A percentile compares a stretch with the other conserved stretches of the same genome.
Conservation (phyloP, 2,329 filamentous ascomycete species). For the Cytospora piceae region DNA sequence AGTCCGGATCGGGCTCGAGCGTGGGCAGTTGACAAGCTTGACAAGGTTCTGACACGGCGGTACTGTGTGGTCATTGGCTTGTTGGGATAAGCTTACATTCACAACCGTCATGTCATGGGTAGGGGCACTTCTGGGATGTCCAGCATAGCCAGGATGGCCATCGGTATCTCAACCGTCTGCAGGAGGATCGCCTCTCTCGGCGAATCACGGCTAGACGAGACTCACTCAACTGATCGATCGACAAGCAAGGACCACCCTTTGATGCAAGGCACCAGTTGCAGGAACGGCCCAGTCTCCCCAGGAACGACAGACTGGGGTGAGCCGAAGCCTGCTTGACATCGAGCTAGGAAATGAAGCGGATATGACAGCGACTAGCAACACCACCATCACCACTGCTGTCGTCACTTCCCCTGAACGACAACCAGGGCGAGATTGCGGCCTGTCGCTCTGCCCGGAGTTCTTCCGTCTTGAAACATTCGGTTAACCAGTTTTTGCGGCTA, state of each 20-base stretch:
- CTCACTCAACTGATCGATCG: slow-evolving; percentile 5
- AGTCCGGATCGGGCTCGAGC: neutral
- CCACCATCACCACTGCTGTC: slow-evolving; percentile 13
- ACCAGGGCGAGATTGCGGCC: slow-evolving; percentile 1
- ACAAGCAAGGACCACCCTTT: slow-evolving; percentile 14
- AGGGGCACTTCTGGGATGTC: slow-evolving; percentile 6
- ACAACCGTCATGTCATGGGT: slow-evolving; percentile 2
- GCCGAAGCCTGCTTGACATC: slow-evolving; percentile 11
- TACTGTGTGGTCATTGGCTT: neutral
- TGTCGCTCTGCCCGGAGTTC: slow-evolving; percentile 9
- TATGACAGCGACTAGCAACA: slow-evolving; percentile 25
- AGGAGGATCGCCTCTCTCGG: slow-evolving; percentile 9
- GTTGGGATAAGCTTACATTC: neutral
- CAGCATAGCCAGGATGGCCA: neutral
- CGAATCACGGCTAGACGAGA: slow-evolving; percentile 4
- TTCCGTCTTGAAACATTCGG: slow-evolving; percentile 5
- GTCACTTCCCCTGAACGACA: neutral
- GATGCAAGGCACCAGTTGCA: slow-evolving; percentile 26
- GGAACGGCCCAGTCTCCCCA: slow-evolving; percentile 12
- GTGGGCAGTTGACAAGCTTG: neutral
- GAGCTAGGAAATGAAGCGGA: slow-evolving; percentile 12
- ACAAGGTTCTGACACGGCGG: neutral
- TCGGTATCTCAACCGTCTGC: slow-evolving; percentile 12
- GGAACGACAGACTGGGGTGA: slow-evolving; percentile 19
- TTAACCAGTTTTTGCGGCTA: neutral